Base-by-base conservation (phyloP, 2,329 filamentous ascomycete species). In the Helicocarpus griseus region DNA sequence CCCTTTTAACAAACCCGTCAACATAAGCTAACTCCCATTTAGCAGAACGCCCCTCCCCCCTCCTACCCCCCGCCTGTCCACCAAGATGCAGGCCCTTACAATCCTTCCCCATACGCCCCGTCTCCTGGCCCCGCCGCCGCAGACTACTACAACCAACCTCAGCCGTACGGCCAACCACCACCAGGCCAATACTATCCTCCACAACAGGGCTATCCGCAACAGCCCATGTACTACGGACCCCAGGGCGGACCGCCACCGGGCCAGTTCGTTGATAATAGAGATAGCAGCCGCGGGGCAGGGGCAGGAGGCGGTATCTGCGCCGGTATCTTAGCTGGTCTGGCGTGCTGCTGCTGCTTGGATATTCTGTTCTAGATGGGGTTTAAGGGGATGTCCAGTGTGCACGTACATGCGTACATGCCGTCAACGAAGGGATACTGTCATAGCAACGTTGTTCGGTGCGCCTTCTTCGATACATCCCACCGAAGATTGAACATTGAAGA, bases 341-440 rank as follows among this genome's bases (percentile, higher is more conserved):
- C 73, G 7, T 74, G 73, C 56, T 76, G 73, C 58, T 76, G 73
- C 59, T 76, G 73, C 61, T 66, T 76, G 63, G 73, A 75, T 63
- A 67, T 71, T 47, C 57, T 73, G 49, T 73, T 72, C 52, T 71
- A 67, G n/a, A n/a, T n/a, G n/a, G n/a, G n/a, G n/a, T n/a, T n/a
- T n/a, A n/a, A n/a, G n/a, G n/a, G n/a, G n/a, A n/a, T n/a, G n/a
- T n/a, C n/a, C n/a, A n/a, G n/a, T n/a, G n/a, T n/a, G n/a, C n/a
- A n/a, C n/a, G n/a, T n/a, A n/a, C n/a, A n/a, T n/a, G n/a, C n/a
- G n/a, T n/a, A n/a, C n/a, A n/a, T n/a, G n/a, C n/a, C n/a, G n/a
- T n/a, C n/a, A n/a, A n/a, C n/a, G n/a, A n/a, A n/a, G n/a, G n/a
- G n/a, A n/a, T n/a, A n/a, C n/a, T n/a, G n/a, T n/a, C n/a, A n/a